Conservation (phyloP, 306 rosid species). For the Cajanus cajan region DNA sequence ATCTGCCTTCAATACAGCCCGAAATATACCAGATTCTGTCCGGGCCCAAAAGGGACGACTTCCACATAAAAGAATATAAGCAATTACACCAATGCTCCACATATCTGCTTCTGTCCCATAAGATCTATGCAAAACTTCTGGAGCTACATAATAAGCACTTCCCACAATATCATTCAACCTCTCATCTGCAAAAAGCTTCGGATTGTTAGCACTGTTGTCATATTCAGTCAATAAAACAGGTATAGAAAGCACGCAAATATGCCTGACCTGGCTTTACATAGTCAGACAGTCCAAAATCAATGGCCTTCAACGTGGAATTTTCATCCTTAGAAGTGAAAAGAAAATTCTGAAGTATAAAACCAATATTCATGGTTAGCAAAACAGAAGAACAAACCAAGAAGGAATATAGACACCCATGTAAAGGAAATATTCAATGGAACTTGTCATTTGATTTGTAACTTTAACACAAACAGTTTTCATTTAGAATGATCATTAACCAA, state of each 20-base stretch:
- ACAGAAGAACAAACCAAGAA: background rate
- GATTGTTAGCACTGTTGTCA: slow-evolving; percentile 2
- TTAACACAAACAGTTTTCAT: background rate
- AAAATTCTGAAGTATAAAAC: slow-evolving; percentile 64
- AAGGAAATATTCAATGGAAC: background rate
- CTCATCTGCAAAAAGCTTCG: slow-evolving; percentile 53
- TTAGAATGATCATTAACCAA: slow-evolving; percentile 1
- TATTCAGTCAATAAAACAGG: background rate
- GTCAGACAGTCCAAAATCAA: slow-evolving; percentile 84
- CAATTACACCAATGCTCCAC: slow-evolving; percentile 94
- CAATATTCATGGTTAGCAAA: slow-evolving; percentile 7
- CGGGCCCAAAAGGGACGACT: slow-evolving; percentile 90
- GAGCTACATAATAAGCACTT: slow-evolving; percentile 88
- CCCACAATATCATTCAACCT: slow-evolving; percentile 87
- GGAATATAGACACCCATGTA: background rate
- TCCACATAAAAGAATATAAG: slow-evolving; percentile 85
- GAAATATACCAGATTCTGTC: slow-evolving; percentile 81
- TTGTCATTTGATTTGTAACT: background rate
- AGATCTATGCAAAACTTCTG: slow-evolving; percentile 88
- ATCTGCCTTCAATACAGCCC: slow-evolving; percentile 74
- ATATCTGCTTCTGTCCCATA: slow-evolving; percentile 84
- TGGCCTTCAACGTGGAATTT: slow-evolving; percentile 57
- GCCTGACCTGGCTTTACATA: slow-evolving; percentile 79
- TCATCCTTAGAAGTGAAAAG: slow-evolving; percentile 70
- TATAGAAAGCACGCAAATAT: slow-evolving; percentile 11